A percentile compares a stretch with the other conserved stretches of the same genome.
These are phyloP conservation scores for Pezizomycotina sp. DNA, from an alignment of 2,329 filamentous ascomycete genomes.

Conservation along the genomic window DNA sequence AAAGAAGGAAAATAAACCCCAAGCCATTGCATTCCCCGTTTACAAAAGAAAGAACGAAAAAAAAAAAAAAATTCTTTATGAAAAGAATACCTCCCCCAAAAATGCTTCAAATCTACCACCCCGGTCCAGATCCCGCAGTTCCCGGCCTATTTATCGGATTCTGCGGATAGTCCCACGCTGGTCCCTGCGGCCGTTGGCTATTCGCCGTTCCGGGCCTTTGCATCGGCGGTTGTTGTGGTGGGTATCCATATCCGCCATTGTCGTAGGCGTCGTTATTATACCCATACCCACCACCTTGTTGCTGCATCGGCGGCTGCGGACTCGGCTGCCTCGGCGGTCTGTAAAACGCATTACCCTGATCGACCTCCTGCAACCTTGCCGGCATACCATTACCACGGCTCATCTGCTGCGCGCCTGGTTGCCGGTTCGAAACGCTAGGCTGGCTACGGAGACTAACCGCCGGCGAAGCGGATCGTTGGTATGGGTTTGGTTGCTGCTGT, in stretches of 20 bases:
- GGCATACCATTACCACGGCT: constrained; percentile 8
- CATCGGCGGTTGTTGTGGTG: too few species aligned
- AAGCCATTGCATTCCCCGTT: too few species aligned
- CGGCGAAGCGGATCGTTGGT: constrained; percentile 3
- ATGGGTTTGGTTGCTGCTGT: constrained; percentile 2
- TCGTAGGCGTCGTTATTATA: background rate
- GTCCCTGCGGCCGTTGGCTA: too few species aligned
- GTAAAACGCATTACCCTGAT: constrained; percentile 11
- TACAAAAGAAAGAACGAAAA: too few species aligned
- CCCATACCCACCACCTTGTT: background rate
- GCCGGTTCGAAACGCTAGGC: constrained; percentile 6
- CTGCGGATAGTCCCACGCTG: too few species aligned
- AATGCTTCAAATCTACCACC: too few species aligned
- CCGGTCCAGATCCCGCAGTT: too few species aligned
- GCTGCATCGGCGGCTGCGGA: background rate
- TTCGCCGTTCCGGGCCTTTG: too few species aligned
- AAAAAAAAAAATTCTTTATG: too few species aligned
- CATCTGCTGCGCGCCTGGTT: constrained; percentile 9
- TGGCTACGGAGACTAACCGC: constrained; percentile 9
- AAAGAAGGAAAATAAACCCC: too few species aligned
- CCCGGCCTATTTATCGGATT: too few species aligned
- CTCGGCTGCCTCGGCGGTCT: background rate
- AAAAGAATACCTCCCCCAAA: too few species aligned
- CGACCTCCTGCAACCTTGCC: constrained; percentile 6
- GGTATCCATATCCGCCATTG: background rate